These are phyloP conservation scores for Lactarius indigo DNA, from an alignment of 768 basidiomycete species.

Conservation along the genomic window DNA sequence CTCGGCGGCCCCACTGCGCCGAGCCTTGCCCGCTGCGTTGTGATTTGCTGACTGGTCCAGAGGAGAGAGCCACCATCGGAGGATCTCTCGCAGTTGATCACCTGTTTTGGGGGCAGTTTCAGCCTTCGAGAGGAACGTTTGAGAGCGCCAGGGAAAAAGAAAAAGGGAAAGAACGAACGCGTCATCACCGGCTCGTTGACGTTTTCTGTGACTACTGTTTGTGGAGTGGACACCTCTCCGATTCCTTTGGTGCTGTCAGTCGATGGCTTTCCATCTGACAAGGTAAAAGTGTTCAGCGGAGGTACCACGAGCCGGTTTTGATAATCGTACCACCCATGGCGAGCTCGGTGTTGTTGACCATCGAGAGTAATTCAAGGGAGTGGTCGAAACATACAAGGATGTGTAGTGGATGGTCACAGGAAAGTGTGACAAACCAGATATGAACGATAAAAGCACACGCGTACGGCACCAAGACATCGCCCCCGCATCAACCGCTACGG, in stretches of 20 bases:
- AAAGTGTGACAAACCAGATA: neutral
- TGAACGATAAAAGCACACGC: neutral
- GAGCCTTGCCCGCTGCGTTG: neutral
- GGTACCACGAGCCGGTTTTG: neutral
- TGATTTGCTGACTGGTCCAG: slow-evolving; percentile 10
- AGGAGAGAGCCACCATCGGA: slow-evolving; percentile 8
- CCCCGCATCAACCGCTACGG: neutral
- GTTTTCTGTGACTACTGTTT: neutral
- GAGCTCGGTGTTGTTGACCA: slow-evolving; percentile 6
- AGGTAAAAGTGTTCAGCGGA: neutral
- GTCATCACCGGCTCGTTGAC: neutral
- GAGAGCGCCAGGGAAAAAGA: neutral
- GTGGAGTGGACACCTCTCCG: neutral
- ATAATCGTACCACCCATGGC: slow-evolving; percentile 2
- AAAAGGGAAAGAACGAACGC: slow-evolving; percentile 3
- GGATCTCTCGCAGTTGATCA: neutral
- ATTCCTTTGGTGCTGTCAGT: neutral
- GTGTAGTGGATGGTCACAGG: neutral
- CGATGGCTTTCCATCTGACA: slow-evolving; percentile 9
- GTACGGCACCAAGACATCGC: neutral
- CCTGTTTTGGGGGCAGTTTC: neutral
- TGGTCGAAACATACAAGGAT: neutral
- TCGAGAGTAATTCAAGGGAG: neutral
- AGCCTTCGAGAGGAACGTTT: neutral
- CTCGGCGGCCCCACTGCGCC: neutral